These are phyloP conservation scores for Aristolochia contorta DNA, from an alignment of 164 flowering plant genomes.

Conservation along the genomic window DNA sequence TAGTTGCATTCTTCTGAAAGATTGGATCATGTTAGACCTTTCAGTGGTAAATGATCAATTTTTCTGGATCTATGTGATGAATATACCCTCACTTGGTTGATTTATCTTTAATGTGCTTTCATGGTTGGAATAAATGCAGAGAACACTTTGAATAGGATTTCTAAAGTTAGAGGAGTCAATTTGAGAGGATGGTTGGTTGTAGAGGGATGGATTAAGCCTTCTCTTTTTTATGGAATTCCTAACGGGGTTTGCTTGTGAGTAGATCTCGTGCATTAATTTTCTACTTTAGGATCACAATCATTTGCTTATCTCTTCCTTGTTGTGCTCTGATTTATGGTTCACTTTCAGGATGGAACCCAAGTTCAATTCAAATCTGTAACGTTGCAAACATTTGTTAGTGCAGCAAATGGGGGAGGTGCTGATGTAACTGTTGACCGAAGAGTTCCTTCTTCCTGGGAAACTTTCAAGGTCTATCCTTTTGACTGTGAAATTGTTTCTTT, in stretches of 20 bases:
- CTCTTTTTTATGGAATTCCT: conserved; percentile 73
- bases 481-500: no score
- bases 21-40: no score
- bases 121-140: conserved; percentile 20
- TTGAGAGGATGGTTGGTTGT: conserved; percentile 94
- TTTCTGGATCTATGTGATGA: no score
- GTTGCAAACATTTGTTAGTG: conserved; percentile 50
- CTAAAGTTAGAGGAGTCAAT: conserved; percentile 74
- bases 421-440: conserved; percentile 52
- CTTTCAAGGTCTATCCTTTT: conserved; percentile 43
- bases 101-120: neutral
- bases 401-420: conserved; percentile 69
- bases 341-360: conserved; percentile 69
- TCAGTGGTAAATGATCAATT: no score
- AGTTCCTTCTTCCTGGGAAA: conserved; percentile 69
- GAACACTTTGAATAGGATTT: conserved; percentile 37
- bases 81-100: no score
- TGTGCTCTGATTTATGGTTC: neutral
- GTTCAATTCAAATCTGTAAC: conserved; percentile 62
- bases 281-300: no score
- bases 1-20: no score
- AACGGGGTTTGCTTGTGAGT: conserved; percentile 86
- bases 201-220: conserved; percentile 92
- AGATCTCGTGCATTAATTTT: neutral
- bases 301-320: no score